Evolutionary conservation across 805 yeast species (phyloP).

Genomic region (Yarrowia deformans): DNA sequence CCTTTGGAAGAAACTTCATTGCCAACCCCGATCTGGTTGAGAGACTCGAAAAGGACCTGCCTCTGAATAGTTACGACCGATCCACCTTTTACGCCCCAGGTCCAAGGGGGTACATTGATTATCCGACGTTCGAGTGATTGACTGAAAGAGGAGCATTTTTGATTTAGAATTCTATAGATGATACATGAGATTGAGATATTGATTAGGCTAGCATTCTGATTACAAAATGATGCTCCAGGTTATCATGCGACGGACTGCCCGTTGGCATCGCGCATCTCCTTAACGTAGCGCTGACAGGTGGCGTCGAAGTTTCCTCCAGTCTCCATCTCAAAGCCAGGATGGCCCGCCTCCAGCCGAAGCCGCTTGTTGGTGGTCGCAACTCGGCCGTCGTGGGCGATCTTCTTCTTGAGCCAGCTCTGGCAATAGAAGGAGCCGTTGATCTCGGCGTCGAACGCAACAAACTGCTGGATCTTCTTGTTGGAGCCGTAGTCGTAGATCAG

Average conservation of each 20-base stretch:
- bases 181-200: too few relatives aligned
- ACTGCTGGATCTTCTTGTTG: slow-evolving; percentile 38
- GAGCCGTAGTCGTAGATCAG: slow-evolving; percentile 42
- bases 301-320: slow-evolving; percentile 22
- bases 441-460: slow-evolving; percentile 44
- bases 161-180: too few relatives aligned
- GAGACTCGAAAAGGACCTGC: slow-evolving; percentile 54
- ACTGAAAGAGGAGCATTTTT: too few relatives aligned
- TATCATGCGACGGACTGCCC: slow-evolving; percentile 17
- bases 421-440: slow-evolving; percentile 45
- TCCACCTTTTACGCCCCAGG: slow-evolving; percentile 56
- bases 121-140: neutral
- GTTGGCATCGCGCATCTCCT: slow-evolving; percentile 28
- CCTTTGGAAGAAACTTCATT: slow-evolving; percentile 59
- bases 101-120: slow-evolving; percentile 52
- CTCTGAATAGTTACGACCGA: slow-evolving; percentile 58
- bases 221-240: neutral
- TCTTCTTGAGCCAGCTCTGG: slow-evolving; percentile 41
- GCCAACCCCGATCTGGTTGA: slow-evolving; percentile 64
- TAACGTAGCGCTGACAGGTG: slow-evolving; percentile 10
- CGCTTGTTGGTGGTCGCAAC: slow-evolving; percentile 27
- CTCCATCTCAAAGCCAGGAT: slow-evolving; percentile 36
- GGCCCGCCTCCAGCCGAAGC: slow-evolving; percentile 25
- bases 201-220: too few relatives aligned
- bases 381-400: slow-evolving; percentile 41